Conservation (phyloP, 148 eudicot species). For the Mesembryanthemum crystallinum region DNA sequence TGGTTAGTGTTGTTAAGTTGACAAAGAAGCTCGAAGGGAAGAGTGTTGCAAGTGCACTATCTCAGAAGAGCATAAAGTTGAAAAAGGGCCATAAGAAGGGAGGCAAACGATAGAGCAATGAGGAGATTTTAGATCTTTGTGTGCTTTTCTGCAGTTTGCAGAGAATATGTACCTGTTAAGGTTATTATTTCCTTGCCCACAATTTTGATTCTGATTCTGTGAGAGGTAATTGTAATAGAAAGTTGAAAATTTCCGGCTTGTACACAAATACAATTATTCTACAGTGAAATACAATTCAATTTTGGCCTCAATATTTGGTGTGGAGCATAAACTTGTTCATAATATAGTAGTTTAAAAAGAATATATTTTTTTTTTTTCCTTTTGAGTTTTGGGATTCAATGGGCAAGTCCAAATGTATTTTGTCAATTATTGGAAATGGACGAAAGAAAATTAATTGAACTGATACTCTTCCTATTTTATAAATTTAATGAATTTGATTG, state of each 20-base stretch:
- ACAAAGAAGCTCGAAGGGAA: slow-evolving; percentile 78
- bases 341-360: too few relatives aligned
- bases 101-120: background rate
- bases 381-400: too few relatives aligned
- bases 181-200: background rate
- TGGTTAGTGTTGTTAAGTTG: slow-evolving; percentile 77
- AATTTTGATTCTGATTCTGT: slow-evolving; percentile 2
- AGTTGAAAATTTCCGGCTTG: background rate
- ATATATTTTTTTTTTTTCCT: too few relatives aligned
- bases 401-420: too few relatives aligned
- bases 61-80: slow-evolving; percentile 40
- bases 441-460: too few relatives aligned
- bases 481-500: too few relatives aligned
- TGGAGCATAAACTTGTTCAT: too few relatives aligned
- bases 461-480: too few relatives aligned
- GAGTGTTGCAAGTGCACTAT: slow-evolving; percentile 66
- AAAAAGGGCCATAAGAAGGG: slow-evolving; percentile 30
- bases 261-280: slow-evolving; percentile 8
- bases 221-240: background rate
- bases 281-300: background rate
- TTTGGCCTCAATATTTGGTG: background rate
- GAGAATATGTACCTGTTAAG: background rate
- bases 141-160: background rate
- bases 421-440: too few relatives aligned
- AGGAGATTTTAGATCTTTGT: background rate